phyloP scores from a whole-genome alignment of 140 eudicot genomes.

The Senecio squalidus region DNA sequence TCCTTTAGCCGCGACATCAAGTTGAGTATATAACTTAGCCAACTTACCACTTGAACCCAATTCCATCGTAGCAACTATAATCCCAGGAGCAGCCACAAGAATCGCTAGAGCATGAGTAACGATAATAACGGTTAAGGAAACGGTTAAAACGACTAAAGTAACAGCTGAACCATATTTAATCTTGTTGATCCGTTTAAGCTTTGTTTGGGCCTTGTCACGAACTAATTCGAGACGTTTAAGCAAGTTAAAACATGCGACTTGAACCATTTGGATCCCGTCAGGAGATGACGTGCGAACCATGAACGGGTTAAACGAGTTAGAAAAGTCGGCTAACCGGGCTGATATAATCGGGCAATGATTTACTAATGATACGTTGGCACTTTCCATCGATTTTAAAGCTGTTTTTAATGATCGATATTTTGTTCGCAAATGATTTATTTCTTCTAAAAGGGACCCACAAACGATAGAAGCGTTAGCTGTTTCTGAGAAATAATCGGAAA shows the following conservation, averaged over 20 bases:
- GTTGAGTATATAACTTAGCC: slow-evolving; percentile 51
- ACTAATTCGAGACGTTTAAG: slow-evolving; percentile 63
- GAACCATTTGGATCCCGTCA: slow-evolving; percentile 42
- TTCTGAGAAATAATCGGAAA: slow-evolving; percentile 46
- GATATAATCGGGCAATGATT: slow-evolving; percentile 23
- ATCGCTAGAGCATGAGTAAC: slow-evolving; percentile 60
- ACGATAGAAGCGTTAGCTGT: slow-evolving; percentile 66
- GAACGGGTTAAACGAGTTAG: slow-evolving; percentile 61
- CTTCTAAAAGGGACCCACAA: slow-evolving; percentile 58
- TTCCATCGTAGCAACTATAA: slow-evolving; percentile 49
- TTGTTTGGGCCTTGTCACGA: slow-evolving; percentile 54
- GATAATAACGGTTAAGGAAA: slow-evolving; percentile 44
- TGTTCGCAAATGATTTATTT: slow-evolving; percentile 45
- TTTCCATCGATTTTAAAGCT: slow-evolving; percentile 28
- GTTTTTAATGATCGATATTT: slow-evolving; percentile 43
- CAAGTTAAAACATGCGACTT: slow-evolving; percentile 42
- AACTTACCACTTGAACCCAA: slow-evolving; percentile 31
- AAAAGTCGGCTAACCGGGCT: slow-evolving; percentile 44
- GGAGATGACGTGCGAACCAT: slow-evolving; percentile 39
- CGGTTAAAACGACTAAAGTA: slow-evolving; percentile 53
- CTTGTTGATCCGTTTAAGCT: slow-evolving; percentile 36
- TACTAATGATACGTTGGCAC: background rate
- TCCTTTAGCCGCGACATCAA: slow-evolving; percentile 84
- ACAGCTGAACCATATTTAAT: slow-evolving; percentile 55
- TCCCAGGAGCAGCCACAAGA: slow-evolving; percentile 59